Evolutionary conservation across 202 grass and related monocot species (phyloP).

Genomic region (Dendrocalamus latiflorus): DNA sequence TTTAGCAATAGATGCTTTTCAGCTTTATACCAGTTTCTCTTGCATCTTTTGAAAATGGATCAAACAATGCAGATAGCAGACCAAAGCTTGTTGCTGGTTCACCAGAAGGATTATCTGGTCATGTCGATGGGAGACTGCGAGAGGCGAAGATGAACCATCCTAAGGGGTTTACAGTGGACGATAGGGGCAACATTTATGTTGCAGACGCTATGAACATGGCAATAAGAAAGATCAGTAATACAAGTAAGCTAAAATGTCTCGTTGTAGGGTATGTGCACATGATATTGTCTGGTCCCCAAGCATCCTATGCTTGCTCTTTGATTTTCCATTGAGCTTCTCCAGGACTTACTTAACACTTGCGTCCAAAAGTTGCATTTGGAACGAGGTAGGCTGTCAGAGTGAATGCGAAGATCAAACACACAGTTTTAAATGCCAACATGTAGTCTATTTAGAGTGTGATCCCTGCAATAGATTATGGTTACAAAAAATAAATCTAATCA

Average conservation of each 20-base stretch:
- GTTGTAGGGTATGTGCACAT: constrained; percentile 11
- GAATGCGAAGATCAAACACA: neutral
- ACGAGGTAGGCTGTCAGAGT: neutral
- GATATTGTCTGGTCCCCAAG: constrained; percentile 9
- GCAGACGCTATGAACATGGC: constrained; percentile 98
- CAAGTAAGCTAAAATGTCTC: constrained; percentile 55
- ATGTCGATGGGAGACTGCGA: constrained; percentile 71
- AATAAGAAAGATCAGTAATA: constrained; percentile 93
- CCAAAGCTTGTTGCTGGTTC: constrained; percentile 94
- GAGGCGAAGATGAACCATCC: constrained; percentile 92
- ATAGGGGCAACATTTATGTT: constrained; percentile 91
- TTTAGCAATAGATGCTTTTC: neutral
- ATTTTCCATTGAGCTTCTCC: constrained; percentile 9
- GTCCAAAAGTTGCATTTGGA: constrained; percentile 12
- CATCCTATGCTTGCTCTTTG: constrained; percentile 32
- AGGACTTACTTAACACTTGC: neutral
- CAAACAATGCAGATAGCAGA: constrained; percentile 73
- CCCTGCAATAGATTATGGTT: neutral
- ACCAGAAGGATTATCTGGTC: constrained; percentile 76
- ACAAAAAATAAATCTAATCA: neutral
- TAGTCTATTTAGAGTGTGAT: neutral
- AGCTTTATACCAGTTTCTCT: neutral
- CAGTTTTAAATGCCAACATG: neutral
- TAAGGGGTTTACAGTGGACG: constrained; percentile 80
- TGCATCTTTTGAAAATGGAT: constrained; percentile 22